Evolutionary conservation across 2,329 filamentous ascomycete species (phyloP).

Genomic region (Bimuria novae-zelandiae): DNA sequence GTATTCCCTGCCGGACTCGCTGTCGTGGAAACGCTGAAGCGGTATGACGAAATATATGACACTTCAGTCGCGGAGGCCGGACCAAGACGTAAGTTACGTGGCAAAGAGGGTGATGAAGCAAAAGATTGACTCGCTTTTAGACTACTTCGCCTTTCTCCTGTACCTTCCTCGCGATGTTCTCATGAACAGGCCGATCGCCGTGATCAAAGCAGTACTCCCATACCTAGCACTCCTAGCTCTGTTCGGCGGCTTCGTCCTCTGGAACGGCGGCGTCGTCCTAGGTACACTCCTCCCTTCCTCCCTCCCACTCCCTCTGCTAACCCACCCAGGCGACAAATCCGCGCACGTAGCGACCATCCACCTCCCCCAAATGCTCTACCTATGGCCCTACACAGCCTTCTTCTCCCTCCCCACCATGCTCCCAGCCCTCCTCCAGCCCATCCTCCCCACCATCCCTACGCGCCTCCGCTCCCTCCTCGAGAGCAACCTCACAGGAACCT

Average conservation of each 20-base stretch:
- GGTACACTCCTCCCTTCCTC: conserved; percentile 54
- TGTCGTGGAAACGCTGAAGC: conserved; percentile 36
- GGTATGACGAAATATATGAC: conserved; percentile 25
- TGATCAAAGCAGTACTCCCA: conserved; percentile 51
- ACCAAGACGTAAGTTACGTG: conserved; percentile 28
- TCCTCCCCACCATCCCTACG: conserved; percentile 32
- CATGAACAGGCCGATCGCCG: conserved; percentile 47
- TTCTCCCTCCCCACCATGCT: conserved; percentile 82
- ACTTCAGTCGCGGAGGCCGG: conserved; percentile 26
- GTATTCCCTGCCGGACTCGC: conserved; percentile 69
- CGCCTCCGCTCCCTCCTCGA: conserved; percentile 13
- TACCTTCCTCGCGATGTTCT: conserved; percentile 67
- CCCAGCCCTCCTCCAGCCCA: conserved; percentile 54
- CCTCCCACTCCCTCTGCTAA: conserved; percentile 15
- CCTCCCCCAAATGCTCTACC: conserved; percentile 89
- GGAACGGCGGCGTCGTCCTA: conserved; percentile 91
- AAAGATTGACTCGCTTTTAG: too few species aligned
- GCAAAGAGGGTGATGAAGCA: too few species aligned
- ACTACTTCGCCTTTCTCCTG: conserved; percentile 47
- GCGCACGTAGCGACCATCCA: conserved; percentile 92
- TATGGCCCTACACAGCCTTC: conserved; percentile 88
- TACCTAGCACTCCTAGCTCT: conserved; percentile 65
- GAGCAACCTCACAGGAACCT: conserved; percentile 13
- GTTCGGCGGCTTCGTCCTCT: conserved; percentile 77
- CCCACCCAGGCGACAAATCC: conserved; percentile 76